Evolutionary conservation across 2,329 filamentous ascomycete species (phyloP).

Genomic region (Colletotrichum sojae): DNA sequence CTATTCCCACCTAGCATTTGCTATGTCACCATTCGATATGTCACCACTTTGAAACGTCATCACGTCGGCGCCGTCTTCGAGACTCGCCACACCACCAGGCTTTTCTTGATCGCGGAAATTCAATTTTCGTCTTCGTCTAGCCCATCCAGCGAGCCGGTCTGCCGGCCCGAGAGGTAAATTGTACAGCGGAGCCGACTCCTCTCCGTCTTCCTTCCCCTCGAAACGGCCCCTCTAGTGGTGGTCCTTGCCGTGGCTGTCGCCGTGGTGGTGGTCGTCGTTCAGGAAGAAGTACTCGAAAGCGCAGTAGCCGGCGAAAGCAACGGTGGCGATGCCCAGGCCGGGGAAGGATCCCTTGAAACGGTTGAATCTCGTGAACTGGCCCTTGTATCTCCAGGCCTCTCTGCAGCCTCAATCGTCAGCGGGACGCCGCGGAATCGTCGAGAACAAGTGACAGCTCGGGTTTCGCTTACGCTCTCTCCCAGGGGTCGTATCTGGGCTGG

Average conservation of each 20-base stretch:
- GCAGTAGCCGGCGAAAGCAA: conserved; percentile 92
- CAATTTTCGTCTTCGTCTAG: conserved; percentile 35
- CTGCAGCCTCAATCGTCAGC: conserved; percentile 61
- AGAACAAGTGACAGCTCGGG: background rate
- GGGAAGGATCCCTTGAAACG: conserved; percentile 90
- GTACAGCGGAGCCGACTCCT: conserved; percentile 49
- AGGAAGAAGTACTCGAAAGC: conserved; percentile 91
- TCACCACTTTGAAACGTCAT: background rate
- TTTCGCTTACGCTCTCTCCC: conserved; percentile 72
- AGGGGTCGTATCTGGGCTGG: conserved; percentile 74
- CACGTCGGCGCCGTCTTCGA: background rate
- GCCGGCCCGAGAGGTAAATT: conserved; percentile 49
- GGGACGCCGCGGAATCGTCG: background rate
- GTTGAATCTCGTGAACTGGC: conserved; percentile 89
- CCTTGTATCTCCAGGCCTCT: conserved; percentile 95
- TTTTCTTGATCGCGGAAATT: conserved; percentile 15
- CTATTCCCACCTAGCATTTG: no score
- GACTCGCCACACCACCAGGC: background rate
- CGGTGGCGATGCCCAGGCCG: conserved; percentile 91
- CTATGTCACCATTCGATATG: background rate
- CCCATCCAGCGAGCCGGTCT: conserved; percentile 36
- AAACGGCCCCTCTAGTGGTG: conserved; percentile 65
- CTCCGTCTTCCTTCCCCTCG: conserved; percentile 35
- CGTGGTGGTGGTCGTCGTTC: conserved; percentile 76
- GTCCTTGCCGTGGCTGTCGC: conserved; percentile 65